These are phyloP conservation scores for Porpolomopsis calyptriformis DNA, from an alignment of 768 basidiomycete genomes.

Conservation along the genomic window DNA sequence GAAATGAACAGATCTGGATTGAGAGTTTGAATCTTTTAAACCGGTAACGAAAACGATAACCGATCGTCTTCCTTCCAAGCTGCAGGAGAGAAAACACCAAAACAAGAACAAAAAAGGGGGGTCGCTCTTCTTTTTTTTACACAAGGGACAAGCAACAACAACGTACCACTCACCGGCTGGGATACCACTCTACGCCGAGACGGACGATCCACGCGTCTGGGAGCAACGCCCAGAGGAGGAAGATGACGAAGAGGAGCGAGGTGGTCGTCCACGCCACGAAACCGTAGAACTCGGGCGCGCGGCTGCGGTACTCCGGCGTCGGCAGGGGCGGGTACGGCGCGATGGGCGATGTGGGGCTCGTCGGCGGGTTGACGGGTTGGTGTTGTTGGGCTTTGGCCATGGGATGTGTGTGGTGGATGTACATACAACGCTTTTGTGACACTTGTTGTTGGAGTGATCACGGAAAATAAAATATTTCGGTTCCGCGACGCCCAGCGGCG, in stretches of 20 bases:
- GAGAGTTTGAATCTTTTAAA: conserved; percentile 1
- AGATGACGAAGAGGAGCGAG: conserved; percentile 55
- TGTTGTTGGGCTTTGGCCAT: neutral
- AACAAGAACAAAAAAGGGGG: no score
- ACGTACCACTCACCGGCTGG: conserved; percentile 50
- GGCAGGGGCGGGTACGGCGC: conserved; percentile 11
- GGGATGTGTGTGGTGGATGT: no score
- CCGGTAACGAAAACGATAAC: neutral
- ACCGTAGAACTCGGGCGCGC: conserved; percentile 82
- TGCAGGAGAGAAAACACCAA: no score
- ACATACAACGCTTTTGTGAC: no score
- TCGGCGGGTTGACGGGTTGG: conserved; percentile 2
- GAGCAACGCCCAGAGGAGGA: conserved; percentile 70
- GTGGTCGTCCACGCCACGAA: conserved; percentile 81
- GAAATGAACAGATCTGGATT: neutral
- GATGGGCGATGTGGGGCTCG: conserved; percentile 10
- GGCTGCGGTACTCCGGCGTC: conserved; percentile 41
- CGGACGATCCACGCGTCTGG: conserved; percentile 59
- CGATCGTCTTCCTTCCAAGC: no score
- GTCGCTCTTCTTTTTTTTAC: no score
- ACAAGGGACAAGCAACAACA: no score
- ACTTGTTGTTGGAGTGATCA: no score
- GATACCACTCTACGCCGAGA: conserved; percentile 75
- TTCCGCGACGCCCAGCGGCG: no score
- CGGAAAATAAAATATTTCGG: no score